Evolutionary conservation across 768 basidiomycete species (phyloP).

Genomic region (Mycena capillaripes): DNA sequence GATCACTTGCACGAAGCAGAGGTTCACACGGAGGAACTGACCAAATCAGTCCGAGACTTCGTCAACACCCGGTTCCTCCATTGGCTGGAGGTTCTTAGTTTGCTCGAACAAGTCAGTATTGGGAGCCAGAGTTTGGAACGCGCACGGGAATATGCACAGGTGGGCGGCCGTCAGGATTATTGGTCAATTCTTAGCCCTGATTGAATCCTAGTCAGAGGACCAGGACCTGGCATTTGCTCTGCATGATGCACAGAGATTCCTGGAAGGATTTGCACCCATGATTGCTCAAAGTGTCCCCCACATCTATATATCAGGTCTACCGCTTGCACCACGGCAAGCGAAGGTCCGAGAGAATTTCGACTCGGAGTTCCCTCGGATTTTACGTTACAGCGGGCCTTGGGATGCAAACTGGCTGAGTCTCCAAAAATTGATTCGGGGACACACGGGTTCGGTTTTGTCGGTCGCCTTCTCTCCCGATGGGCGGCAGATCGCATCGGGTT

Average conservation of each 20-base stretch:
- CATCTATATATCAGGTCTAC: too few species aligned
- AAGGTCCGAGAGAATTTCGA: not conserved
- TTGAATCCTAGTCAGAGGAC: not conserved
- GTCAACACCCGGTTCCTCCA: not conserved
- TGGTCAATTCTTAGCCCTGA: not conserved
- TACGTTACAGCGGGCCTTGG: not conserved
- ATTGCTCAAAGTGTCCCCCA: too few species aligned
- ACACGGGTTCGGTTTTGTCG: not conserved
- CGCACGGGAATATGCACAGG: not conserved
- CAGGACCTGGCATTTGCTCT: not conserved
- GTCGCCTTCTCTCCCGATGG: constrained; percentile 22
- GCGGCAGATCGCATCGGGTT: constrained; percentile 2
- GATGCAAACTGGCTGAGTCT: not conserved
- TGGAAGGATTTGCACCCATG: not conserved
- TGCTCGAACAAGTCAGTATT: not conserved
- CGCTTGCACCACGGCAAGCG: not conserved
- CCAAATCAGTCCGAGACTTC: not conserved
- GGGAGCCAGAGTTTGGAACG: not conserved
- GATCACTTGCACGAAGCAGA: constrained; percentile 1
- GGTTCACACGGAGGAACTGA: not conserved
- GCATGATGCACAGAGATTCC: constrained; percentile 4
- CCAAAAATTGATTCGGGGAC: not conserved
- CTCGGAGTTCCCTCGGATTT: not conserved
- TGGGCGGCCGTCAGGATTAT: not conserved
- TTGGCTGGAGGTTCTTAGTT: constrained; percentile 11